A percentile compares a stretch with the other conserved stretches of the same genome.
phyloP scores from a whole-genome alignment of 75 land plant species.

The Pinus albicaulis region DNA sequence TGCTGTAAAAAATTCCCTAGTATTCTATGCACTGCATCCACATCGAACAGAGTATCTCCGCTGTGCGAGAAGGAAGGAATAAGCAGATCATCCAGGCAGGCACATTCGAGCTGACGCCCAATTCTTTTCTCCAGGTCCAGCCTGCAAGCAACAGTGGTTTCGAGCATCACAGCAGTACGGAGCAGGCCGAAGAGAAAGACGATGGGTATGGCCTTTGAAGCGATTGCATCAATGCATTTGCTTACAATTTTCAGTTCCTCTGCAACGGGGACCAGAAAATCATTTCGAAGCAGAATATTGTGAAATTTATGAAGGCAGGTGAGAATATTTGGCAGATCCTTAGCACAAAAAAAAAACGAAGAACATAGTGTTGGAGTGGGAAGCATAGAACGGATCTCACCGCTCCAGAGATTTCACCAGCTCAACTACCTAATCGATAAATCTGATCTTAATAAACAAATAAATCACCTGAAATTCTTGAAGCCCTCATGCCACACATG shows the following conservation, averaged over 20 bases:
- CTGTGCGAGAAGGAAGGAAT: slow-evolving; percentile 65
- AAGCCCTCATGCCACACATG: no score
- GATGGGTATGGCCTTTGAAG: slow-evolving; percentile 62
- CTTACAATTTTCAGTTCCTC: slow-evolving; percentile 76
- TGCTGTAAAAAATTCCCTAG: slow-evolving; percentile 59
- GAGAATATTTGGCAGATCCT: no score
- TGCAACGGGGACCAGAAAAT: slow-evolving; percentile 71
- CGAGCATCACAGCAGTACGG: slow-evolving; percentile 64
- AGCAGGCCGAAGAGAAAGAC: slow-evolving; percentile 73
- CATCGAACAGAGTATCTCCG: slow-evolving; percentile 73
- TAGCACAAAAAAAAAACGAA: no score
- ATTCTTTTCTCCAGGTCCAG: slow-evolving; percentile 77
- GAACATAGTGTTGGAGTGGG: no score
- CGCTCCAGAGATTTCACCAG: no score
- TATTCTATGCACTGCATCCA: slow-evolving; percentile 66
- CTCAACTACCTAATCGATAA: no score
- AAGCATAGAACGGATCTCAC: no score
- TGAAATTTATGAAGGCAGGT: no score
- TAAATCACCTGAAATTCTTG: no score
- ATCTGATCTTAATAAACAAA: no score
- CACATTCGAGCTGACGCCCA: slow-evolving; percentile 66
- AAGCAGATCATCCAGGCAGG: slow-evolving; percentile 80
- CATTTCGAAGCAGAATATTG: no score
- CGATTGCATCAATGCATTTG: slow-evolving; percentile 63
- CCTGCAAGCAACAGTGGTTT: slow-evolving; percentile 50